These are phyloP conservation scores for Austroboletus niveus DNA, from an alignment of 1,284 basidiomycete species.

Conservation along the genomic window DNA sequence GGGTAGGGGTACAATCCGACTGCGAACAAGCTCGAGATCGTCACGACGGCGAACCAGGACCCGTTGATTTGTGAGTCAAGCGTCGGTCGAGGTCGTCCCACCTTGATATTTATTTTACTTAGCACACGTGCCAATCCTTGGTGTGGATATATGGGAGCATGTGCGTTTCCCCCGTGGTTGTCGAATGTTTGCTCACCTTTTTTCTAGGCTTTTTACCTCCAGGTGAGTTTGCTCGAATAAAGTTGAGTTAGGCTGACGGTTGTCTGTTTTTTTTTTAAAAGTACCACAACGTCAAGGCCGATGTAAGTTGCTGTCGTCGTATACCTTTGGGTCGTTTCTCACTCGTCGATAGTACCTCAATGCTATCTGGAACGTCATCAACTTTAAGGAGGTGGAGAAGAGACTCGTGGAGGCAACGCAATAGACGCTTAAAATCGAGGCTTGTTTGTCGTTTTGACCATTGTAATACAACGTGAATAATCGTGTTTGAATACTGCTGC, in stretches of 20 bases:
- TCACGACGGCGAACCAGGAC: constrained; percentile 88
- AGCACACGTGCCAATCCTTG: constrained; percentile 73
- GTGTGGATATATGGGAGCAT: constrained; percentile 89
- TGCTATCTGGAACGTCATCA: constrained; percentile 82
- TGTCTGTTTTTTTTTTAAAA: constrained; percentile 31
- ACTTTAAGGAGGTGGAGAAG: constrained; percentile 77
- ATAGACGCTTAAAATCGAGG: constrained; percentile 10
- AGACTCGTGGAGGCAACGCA: constrained; percentile 56
- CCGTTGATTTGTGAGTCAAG: constrained; percentile 57
- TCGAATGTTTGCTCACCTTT: constrained; percentile 9
- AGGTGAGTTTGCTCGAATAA: constrained; percentile 25
- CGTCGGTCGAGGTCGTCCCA: too few relatives aligned
- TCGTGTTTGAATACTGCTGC: not conserved
- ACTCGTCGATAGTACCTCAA: constrained; percentile 65
- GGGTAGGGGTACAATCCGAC: constrained; percentile 73
- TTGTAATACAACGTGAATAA: constrained; percentile 8
- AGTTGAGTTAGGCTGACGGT: not conserved
- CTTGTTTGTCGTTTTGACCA: constrained; percentile 1
- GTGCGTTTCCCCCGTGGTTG: constrained; percentile 34
- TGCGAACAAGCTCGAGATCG: constrained; percentile 68
- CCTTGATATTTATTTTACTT: not conserved
- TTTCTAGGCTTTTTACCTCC: constrained; percentile 74
- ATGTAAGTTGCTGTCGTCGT: constrained; percentile 47
- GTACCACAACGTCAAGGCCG: constrained; percentile 73
- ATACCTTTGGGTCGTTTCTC: not conserved